Evolutionary conservation across 1,139 yeast species (phyloP), one percentile per base, ranked within the genome.

Genomic region (Nadsonia starkeyi-henricii): DNA sequence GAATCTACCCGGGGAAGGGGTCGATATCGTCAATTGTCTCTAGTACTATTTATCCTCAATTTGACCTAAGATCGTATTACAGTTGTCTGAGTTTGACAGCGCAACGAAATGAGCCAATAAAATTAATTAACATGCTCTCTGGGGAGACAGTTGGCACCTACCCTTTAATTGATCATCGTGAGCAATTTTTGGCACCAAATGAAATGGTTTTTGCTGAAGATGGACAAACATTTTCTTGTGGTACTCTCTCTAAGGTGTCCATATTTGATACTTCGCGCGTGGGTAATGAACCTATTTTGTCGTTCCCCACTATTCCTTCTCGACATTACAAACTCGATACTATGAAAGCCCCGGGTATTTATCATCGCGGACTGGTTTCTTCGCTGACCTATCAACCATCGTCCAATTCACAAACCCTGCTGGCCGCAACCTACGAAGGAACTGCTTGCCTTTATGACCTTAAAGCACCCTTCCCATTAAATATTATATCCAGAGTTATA

Each of bases 21-120:
- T 33, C 17, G 17, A 15, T n/a, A 15, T 33, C 39, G 12, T 33
- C 39, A n/a, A 52, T 61, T 20, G 50, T 55, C 5, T 47, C 61
- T 2, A 50, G 54, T n/a, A 53, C 54, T 2, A 19, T 59, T 2
- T 60, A 57, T 39, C 66, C 67, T 1, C 43, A 46, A 7, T 58
- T 61, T 59, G 2, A 43, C 52, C 23, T 62, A 53, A 46, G 39
- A 5, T 51, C 52, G 18, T 48, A 50, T 39, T 8, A 58, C 0
- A 46, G 53, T 1, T 55, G 61, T 45, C 54, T 57, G 1, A 43
- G 53, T 0, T 52, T 62, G 0, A 51, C 61, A 0, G 54, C 63
- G 1, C 55, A 56, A 1, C 50, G 55, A n/a, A 56, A 60, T 15
- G 45, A 56, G 8, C 69, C 69, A 0, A 49, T 65, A 44, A 57